These are phyloP conservation scores for Annulohypoxylon truncatum DNA, from an alignment of 2,329 filamentous ascomycete genomes.

Conservation along the genomic window DNA sequence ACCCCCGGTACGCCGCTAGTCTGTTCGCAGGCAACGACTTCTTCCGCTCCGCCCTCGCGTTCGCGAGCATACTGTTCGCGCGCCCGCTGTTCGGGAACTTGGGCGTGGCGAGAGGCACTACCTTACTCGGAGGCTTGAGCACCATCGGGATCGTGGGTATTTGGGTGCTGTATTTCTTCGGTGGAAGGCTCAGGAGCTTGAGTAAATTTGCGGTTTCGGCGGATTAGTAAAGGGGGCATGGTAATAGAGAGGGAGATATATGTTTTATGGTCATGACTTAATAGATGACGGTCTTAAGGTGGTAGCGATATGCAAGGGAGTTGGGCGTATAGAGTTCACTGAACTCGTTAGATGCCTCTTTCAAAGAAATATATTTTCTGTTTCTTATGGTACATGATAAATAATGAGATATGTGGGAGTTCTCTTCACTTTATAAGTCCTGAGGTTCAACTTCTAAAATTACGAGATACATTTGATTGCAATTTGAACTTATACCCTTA, in stretches of 20 bases:
- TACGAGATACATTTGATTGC: too few relatives aligned
- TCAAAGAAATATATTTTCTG: too few relatives aligned
- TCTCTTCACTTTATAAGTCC: too few relatives aligned
- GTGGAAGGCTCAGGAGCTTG: conserved; percentile 64
- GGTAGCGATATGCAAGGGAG: not conserved
- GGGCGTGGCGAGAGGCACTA: conserved; percentile 68
- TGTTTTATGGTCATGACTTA: not conserved
- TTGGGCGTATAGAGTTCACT: not conserved
- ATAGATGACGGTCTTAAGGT: not conserved
- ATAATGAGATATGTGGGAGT: too few relatives aligned
- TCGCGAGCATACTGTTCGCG: conserved; percentile 69
- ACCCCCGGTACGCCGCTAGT: conserved; percentile 67
- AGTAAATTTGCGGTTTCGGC: conserved; percentile 66
- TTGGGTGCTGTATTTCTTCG: conserved; percentile 68
- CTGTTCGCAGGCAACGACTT: conserved; percentile 72
- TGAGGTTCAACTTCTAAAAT: too few relatives aligned
- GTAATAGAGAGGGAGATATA: not conserved
- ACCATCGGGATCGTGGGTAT: conserved; percentile 68
- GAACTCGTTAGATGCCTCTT: not conserved
- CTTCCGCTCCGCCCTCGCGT: conserved; percentile 67
- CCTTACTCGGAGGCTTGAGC: conserved; percentile 66
- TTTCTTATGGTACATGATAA: too few relatives aligned
- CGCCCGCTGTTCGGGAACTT: conserved; percentile 69
- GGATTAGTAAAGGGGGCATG: not conserved
- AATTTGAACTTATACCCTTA: too few relatives aligned